Base-by-base conservation (phyloP, 305 asterid genomes). In the Fraxinus latifolia region DNA sequence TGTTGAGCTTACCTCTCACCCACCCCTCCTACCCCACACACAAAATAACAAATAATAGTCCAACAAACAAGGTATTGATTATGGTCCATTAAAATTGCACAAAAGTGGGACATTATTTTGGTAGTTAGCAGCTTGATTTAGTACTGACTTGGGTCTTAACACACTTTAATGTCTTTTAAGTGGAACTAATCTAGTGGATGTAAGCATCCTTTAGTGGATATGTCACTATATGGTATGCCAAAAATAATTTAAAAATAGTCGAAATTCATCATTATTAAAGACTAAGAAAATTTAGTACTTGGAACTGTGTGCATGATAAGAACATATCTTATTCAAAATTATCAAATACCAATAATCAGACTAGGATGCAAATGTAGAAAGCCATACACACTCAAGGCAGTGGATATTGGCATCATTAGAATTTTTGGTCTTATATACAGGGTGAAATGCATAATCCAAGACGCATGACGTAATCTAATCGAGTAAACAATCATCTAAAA, bases 111-210 rank as follows among this genome's bases (percentile, higher is more conserved):
- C 78, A 77, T 50, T 21, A 77, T 37, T 84, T 82, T 76, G 80
- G 86, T 37, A 70, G 82, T 75, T 76, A 76, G 82, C 32, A 42
- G 75, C 73, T 29, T 79, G 7, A 65, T n/a, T 60, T 33, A 80
- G 19, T 70, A 76, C 1, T 42, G 74, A 81, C 75, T 62, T 29
- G 79, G 82, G 12, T 67, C 71, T 31, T 77, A 73, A 60, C 81
- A 70, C 77, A 39, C 74, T 70, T 23, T 65, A 85, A 15, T 67
- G 70, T 75, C 53, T 36, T 44, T 67, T 55, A 15, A 62, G 80
- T 73, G 86, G 85, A 83, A 58, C 62, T 81, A 77, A 83, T 83
- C 84, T 77, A 85, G 79, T 82, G 83, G 83, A 74, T 73, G 34
- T 73, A 37, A 55, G 29, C 79, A 82, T 39, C 78, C 34, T 23